Base-by-base conservation (phyloP, 2,329 filamentous ascomycete genomes). In the Pyrenophora seminiperda region DNA sequence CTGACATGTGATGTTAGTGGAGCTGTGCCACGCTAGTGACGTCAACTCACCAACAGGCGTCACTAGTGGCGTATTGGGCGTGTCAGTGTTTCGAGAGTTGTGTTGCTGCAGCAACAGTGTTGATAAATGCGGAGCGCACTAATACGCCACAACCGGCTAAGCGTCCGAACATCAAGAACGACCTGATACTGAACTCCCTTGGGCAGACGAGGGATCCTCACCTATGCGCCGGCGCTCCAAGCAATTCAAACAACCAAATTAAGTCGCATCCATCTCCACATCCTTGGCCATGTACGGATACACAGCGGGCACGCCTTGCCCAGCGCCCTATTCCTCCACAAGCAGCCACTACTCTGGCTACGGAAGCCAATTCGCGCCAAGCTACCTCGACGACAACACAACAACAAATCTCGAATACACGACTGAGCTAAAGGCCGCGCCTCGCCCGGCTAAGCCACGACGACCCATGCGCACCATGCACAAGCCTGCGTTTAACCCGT, bases 331-430 rank as follows among this genome's bases (percentile, higher is more conserved):
- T 58, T 64, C 63, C 19, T 65, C 63, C 32, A 36, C 48, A 15
- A 59, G 45, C 56, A 61, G 54, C 55, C 58, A 60, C 44, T 68
- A 71, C 54, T 52, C 48, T 49, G 54, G 67, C 33, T 60, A 67
- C 51, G 59, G 56, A 34, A 61, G 52, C 22, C 60, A 53, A 24
- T 70, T 71, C 64, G 69, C 68, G 64, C 63, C 65, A n/a, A 60
- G 53, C 51, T 70, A 71, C 56, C 34, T 43, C 44, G 60, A 15
- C 52, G 58, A 48, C 55, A 67, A 67, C 52, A 72, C 70, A 14
- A 73, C 71, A 0, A 59, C 68, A 14, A 71, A 71, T 44, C 54
- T 75, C 39, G 69, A 75, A 46, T 75, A 72, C 54, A 75, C 73
- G 10, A 73, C 66, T 29, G 68, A 73, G 40, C 22, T 73, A 27